Evolutionary conservation across 2,329 filamentous ascomycete species (phyloP).

Genomic region (Curvularia sp.): DNA sequence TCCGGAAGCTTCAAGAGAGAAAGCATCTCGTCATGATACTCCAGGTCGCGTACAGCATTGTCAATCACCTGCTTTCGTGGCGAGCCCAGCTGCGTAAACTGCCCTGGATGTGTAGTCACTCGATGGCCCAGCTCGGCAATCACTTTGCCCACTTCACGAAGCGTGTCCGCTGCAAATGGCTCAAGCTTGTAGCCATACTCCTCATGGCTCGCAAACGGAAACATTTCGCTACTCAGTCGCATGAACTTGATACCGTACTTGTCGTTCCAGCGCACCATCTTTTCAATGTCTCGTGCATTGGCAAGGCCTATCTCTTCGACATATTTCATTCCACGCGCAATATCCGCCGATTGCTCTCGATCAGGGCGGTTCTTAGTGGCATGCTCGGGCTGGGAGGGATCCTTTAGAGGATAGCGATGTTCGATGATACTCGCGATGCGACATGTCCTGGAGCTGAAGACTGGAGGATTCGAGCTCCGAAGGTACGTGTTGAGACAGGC

Average conservation of each 20-base stretch:
- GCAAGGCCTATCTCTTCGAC: constrained; percentile 79
- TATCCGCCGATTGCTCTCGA: constrained; percentile 70
- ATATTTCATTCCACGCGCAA: constrained; percentile 72
- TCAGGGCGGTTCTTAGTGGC: constrained; percentile 86
- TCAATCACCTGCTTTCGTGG: constrained; percentile 78
- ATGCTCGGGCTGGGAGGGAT: constrained; percentile 79
- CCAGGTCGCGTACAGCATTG: constrained; percentile 79
- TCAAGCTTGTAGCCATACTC: constrained; percentile 86
- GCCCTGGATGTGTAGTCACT: constrained; percentile 85
- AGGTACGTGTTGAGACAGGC: constrained; percentile 94
- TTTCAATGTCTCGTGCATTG: constrained; percentile 82
- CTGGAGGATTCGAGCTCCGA: constrained; percentile 77
- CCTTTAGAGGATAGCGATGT: constrained; percentile 79
- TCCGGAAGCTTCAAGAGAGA: constrained; percentile 76
- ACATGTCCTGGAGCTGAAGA: constrained; percentile 91
- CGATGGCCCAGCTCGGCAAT: constrained; percentile 81
- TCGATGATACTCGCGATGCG: constrained; percentile 90
- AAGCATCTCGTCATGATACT: constrained; percentile 88
- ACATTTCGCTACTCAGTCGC: constrained; percentile 94
- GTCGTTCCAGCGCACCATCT: constrained; percentile 92
- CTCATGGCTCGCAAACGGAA: constrained; percentile 89
- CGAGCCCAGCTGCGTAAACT: constrained; percentile 90
- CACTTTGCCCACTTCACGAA: constrained; percentile 78
- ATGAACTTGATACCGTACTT: constrained; percentile 91
- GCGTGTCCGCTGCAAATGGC: constrained; percentile 78